phyloP scores from a whole-genome alignment of 768 basidiomycete genomes.

The Pluteus cervinus region DNA sequence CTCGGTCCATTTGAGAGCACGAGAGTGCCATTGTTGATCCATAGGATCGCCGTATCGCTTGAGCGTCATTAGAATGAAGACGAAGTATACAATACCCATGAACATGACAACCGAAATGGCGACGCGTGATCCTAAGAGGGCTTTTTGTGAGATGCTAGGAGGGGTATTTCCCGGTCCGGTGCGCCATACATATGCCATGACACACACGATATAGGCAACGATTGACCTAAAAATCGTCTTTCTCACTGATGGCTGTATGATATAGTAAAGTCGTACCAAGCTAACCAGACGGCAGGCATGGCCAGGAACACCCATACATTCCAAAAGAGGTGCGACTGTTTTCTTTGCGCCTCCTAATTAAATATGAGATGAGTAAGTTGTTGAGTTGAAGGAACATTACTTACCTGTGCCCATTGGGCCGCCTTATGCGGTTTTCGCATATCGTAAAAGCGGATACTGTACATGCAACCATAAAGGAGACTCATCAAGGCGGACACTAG shows the following conservation, averaged over 20 bases:
- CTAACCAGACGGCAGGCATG: constrained; percentile 58
- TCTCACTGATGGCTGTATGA: background rate
- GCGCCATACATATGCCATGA: constrained; percentile 59
- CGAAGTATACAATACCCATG: constrained; percentile 50
- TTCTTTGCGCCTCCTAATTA: constrained; percentile 44
- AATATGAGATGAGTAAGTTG: background rate
- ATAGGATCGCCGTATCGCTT: constrained; percentile 41
- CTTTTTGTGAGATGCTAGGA: no score
- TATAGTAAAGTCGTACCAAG: constrained; percentile 35
- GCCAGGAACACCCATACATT: constrained; percentile 68
- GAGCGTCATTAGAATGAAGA: constrained; percentile 46
- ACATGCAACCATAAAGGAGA: constrained; percentile 57
- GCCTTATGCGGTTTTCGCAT: constrained; percentile 65
- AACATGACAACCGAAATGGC: no score
- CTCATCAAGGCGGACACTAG: constrained; percentile 57
- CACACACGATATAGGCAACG: constrained; percentile 46
- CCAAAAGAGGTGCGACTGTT: constrained; percentile 30
- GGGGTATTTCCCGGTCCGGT: no score
- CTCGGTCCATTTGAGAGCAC: no score
- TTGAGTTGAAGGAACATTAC: constrained; percentile 1
- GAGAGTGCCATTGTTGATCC: constrained; percentile 31
- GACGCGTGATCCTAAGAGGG: no score
- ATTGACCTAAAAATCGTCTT: constrained; percentile 38
- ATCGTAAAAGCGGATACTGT: constrained; percentile 55
- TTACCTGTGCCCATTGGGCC: constrained; percentile 56